Evolutionary conservation across 2,329 filamentous ascomycete species (phyloP), one percentile per base, ranked within the genome.

Genomic region (Penicillium sp.): DNA sequence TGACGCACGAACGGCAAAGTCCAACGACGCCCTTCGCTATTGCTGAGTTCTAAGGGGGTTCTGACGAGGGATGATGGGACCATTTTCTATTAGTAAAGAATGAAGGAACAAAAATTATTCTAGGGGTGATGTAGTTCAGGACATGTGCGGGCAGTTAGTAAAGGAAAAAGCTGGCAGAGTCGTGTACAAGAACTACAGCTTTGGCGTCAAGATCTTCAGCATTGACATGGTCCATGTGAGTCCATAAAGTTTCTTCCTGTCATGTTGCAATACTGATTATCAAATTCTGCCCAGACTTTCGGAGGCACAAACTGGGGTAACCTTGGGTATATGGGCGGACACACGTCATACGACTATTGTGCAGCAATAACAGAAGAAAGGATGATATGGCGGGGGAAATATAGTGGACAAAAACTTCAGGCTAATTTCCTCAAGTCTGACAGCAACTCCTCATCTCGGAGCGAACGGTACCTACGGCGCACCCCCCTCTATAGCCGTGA

Each of bases 241-340:
- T 31, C 22, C 21, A 21, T 21, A 21, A 21, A 21, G 21, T 2
- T 21, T 21, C 21, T n/a, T 15, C n/a, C 88, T 2, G 73, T 86
- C 49, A 17, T 88, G 81, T 57, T 1, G 88, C 87, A 63, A 88
- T 88, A 84, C 78, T 79, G 56, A 54, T 21, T 10, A 1, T 6
- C 31, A 8, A 5, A 28, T 13, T 13, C 5, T 40, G 10, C 3
- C 13, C 6, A 77, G 76, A 81, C 78, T 0, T 85, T 76, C 56
- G 86, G 86, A 4, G 86, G 86, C 1, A 89, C 86, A 0, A 91
- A 90, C 61, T 90, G 85, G 85, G 86, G 86, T 0, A 88, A 88
- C 52, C 67, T 87, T 3, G 83, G 85, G 0, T 79, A 87, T 56
- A 75, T 81, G n/a, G 80, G 80, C 6, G 79, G 76, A 1, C 81